These are phyloP conservation scores for Trichocladium antarcticum DNA, from an alignment of 495 filamentous ascomycete genomes.

Conservation along the genomic window DNA sequence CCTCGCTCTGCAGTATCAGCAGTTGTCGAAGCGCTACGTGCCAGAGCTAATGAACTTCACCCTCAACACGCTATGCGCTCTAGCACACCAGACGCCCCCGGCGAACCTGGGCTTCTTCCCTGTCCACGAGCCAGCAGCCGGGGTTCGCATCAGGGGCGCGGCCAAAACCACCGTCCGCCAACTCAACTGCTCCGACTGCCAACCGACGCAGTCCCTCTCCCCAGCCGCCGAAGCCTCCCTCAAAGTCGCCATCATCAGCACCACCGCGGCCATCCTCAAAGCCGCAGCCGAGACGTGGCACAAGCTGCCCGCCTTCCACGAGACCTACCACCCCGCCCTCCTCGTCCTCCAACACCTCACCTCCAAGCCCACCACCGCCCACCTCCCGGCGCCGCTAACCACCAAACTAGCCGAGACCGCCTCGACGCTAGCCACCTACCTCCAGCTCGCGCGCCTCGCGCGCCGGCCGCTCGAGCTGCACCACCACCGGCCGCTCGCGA, in stretches of 20 bases:
- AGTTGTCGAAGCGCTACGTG: slow-evolving; percentile 68
- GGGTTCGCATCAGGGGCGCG: slow-evolving; percentile 41
- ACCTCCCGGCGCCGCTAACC: slow-evolving; percentile 34
- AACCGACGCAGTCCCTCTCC: slow-evolving; percentile 11
- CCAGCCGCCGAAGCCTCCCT: slow-evolving; percentile 33
- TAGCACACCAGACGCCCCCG: slow-evolving; percentile 44
- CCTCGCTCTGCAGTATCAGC: slow-evolving; percentile 69
- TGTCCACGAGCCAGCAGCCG: slow-evolving; percentile 43
- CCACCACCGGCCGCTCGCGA: slow-evolving; percentile 76
- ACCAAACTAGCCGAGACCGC: slow-evolving; percentile 30
- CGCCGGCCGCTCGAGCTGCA: slow-evolving; percentile 80
- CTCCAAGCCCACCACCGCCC: slow-evolving; percentile 39
- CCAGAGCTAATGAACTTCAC: slow-evolving; percentile 79
- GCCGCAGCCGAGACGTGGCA: slow-evolving; percentile 52
- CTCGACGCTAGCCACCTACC: slow-evolving; percentile 37
- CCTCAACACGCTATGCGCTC: slow-evolving; percentile 59
- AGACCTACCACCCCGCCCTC: slow-evolving; percentile 55
- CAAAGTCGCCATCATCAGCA: slow-evolving; percentile 49
- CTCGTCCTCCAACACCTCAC: slow-evolving; percentile 45
- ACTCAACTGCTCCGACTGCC: slow-evolving; percentile 45
- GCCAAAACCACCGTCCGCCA: slow-evolving; percentile 28
- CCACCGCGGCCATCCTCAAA: slow-evolving; percentile 46
- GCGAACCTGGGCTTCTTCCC: slow-evolving; percentile 47
- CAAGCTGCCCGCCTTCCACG: slow-evolving; percentile 56
- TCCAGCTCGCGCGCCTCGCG: slow-evolving; percentile 45